Conservation (phyloP, 2,329 filamentous ascomycete species). For the Alternaria gaisen region DNA sequence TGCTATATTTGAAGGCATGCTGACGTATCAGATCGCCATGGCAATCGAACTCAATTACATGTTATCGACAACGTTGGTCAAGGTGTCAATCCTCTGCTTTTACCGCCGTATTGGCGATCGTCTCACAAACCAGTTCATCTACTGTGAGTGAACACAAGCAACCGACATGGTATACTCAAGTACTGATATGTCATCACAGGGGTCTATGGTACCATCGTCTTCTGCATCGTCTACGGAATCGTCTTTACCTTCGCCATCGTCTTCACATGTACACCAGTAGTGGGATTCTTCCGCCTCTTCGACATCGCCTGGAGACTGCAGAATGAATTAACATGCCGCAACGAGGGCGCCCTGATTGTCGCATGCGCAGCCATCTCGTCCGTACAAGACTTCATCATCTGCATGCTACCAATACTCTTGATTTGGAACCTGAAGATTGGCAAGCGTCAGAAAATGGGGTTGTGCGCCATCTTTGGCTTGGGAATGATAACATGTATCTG, state of each 20-base stretch:
- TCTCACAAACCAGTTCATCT: slow-evolving; percentile 48
- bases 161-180: not conserved
- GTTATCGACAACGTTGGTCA: slow-evolving; percentile 34
- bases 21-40: slow-evolving; percentile 36
- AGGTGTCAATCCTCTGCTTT: slow-evolving; percentile 48
- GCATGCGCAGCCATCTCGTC: slow-evolving; percentile 51
- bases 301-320: slow-evolving; percentile 43
- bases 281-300: slow-evolving; percentile 54
- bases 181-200: slow-evolving; percentile 1
- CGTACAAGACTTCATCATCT: slow-evolving; percentile 53
- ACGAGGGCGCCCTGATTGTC: slow-evolving; percentile 52
- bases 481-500: slow-evolving; percentile 53
- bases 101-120: slow-evolving; percentile 54
- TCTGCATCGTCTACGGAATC: slow-evolving; percentile 52
- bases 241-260: slow-evolving; percentile 48
- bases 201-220: slow-evolving; percentile 50
- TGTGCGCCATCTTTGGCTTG: slow-evolving; percentile 56
- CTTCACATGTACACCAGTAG: slow-evolving; percentile 51
- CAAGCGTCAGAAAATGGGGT: slow-evolving; percentile 54
- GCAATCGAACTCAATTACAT: slow-evolving; percentile 19
- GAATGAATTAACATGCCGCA: slow-evolving; percentile 46
- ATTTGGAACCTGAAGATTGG: slow-evolving; percentile 57
- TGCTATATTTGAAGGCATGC: not conserved
- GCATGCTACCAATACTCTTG: slow-evolving; percentile 54
- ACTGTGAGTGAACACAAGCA: slow-evolving; percentile 23